A percentile compares a stretch with the other conserved stretches of the same genome.
Evolutionary conservation across 2,329 filamentous ascomycete species (phyloP).

Genomic region (Cylindrodendrum hubeiense): DNA sequence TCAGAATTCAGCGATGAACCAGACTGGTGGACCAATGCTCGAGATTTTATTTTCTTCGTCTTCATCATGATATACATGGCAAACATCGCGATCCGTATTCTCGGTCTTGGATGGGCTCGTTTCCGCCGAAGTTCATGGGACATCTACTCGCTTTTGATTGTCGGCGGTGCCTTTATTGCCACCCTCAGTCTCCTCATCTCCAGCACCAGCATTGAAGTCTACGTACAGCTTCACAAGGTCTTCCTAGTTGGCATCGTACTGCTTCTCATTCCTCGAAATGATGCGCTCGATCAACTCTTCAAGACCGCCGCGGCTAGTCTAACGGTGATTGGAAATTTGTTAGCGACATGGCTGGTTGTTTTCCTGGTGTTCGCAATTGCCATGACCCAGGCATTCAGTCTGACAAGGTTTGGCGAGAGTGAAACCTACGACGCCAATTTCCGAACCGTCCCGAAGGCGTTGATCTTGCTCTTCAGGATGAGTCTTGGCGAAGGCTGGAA

Average conservation of each 20-base stretch:
- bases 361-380: conserved; percentile 98
- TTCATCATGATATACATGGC: conserved; percentile 86
- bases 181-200: conserved; percentile 84
- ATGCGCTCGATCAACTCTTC: conserved; percentile 97
- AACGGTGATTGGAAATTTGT: conserved; percentile 87
- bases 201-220: conserved; percentile 69
- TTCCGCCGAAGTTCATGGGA: conserved; percentile 97
- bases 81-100: conserved; percentile 86
- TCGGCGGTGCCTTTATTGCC: conserved; percentile 81
- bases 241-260: conserved; percentile 92
- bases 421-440: conserved; percentile 90
- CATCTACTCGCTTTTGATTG: conserved; percentile 84
- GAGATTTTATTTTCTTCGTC: conserved; percentile 82
- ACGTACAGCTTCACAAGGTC: conserved; percentile 89
- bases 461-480: conserved; percentile 93
- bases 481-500: conserved; percentile 98
- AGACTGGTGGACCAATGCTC: conserved; percentile 74
- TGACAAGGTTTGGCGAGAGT: conserved; percentile 85
- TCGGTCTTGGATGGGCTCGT: conserved; percentile 91
- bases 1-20: conserved; percentile 87
- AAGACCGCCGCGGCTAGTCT: conserved; percentile 97
- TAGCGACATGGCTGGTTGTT: conserved; percentile 97
- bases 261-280: conserved; percentile 93
- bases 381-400: conserved; percentile 93
- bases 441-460: conserved; percentile 90